A percentile compares a stretch with the other conserved stretches of the same genome.
phyloP scores from a whole-genome alignment of 208 protist species.

The Cochliopodium minus region DNA sequence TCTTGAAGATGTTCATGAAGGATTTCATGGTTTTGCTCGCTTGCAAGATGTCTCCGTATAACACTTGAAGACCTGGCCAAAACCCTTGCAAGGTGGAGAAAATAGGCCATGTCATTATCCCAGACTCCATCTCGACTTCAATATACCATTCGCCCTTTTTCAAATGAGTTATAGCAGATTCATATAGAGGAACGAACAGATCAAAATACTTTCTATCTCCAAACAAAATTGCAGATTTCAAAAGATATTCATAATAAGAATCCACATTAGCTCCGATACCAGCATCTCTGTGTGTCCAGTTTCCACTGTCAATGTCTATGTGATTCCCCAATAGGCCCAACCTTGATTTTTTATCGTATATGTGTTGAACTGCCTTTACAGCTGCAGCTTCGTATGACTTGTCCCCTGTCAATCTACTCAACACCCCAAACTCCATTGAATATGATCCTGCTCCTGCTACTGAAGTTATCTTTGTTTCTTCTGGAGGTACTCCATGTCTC shows the following conservation, averaged over 20 bases:
- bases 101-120: constrained; percentile 10
- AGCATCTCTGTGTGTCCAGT: constrained; percentile 17
- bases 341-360: constrained; percentile 24
- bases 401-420: constrained; percentile 34
- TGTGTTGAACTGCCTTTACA: constrained; percentile 16
- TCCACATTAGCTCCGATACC: constrained; percentile 49
- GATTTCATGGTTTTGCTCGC: constrained; percentile 30
- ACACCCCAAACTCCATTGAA: constrained; percentile 36
- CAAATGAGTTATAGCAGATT: constrained; percentile 6
- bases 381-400: constrained; percentile 26
- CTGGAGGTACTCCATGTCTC: constrained; percentile 30
- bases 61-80: constrained; percentile 51
- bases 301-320: constrained; percentile 25
- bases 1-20: constrained; percentile 41
- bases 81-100: constrained; percentile 52
- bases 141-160: constrained; percentile 30
- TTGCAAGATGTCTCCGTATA: constrained; percentile 44
- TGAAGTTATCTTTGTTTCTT: constrained; percentile 33
- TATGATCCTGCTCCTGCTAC: constrained; percentile 40
- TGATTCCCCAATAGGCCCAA: constrained; percentile 33
- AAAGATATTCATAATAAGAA: constrained; percentile 58
- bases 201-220: constrained; percentile 27
- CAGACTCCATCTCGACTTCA: constrained; percentile 33
- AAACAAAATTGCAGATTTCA: constrained; percentile 48
- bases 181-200: constrained; percentile 8